Percentiles rank a stretch among this genome's conserved stretches.
Evolutionary conservation across 202 grass and related monocot species (phyloP).

Genomic region (Sporobolus alterniflorus): DNA sequence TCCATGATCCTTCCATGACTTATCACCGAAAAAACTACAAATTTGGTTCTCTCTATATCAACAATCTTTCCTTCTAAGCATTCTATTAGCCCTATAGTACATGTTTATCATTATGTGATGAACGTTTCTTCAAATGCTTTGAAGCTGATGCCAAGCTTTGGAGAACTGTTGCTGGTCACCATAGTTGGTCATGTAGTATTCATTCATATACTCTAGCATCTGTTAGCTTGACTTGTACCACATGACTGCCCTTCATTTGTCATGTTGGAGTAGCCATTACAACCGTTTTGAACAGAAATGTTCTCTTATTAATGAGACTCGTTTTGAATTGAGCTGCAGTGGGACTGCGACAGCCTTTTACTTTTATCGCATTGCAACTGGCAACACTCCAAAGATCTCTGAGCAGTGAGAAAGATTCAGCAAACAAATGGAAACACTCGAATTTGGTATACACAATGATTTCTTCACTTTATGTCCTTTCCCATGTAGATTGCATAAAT

Average conservation of each 20-base stretch:
- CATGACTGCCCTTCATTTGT: neutral
- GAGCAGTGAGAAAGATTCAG: constrained; percentile 36
- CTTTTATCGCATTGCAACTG: constrained; percentile 43
- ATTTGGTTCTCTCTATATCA: neutral
- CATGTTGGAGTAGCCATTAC: neutral
- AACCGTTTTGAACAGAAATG: neutral
- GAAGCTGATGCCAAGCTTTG: neutral
- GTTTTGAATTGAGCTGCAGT: constrained; percentile 51
- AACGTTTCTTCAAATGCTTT: constrained; percentile 1
- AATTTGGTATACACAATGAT: neutral
- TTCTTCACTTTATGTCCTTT: constrained; percentile 4
- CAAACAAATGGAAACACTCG: constrained; percentile 43
- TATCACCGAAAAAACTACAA: neutral
- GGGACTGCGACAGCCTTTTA: constrained; percentile 62
- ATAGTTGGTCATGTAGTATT: neutral
- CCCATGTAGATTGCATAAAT: neutral
- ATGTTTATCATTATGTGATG: neutral
- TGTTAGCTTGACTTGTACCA: neutral
- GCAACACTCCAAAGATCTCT: constrained; percentile 21
- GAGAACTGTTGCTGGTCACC: neutral
- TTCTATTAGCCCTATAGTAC: neutral
- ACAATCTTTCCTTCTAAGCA: neutral
- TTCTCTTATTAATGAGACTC: constrained; percentile 3
- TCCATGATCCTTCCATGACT: neutral
- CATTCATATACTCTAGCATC: neutral